Conservation (phyloP, 108 stramenopile genomes). For the Thalassiosira profunda region DNA sequence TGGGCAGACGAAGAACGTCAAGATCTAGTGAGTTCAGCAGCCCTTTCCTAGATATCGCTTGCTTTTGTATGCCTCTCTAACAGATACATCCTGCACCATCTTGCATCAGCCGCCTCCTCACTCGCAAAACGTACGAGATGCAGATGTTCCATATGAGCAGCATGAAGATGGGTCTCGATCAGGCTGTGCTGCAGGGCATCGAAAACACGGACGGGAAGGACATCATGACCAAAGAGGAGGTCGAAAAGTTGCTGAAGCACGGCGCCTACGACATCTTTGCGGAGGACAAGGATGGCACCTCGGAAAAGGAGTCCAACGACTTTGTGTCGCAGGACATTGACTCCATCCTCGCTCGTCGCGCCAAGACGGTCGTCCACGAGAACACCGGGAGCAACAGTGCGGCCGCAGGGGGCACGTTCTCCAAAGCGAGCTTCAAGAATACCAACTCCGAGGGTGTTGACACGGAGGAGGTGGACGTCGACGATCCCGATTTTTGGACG, state of each 20-base stretch:
- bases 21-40: conserved; percentile 42
- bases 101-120: conserved; percentile 81
- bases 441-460: conserved; percentile 41
- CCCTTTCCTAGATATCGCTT: no score
- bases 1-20: conserved; percentile 96
- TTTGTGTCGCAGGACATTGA: conserved; percentile 90
- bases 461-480: conserved; percentile 48
- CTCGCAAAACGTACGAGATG: conserved; percentile 96
- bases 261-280: conserved; percentile 94
- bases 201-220: conserved; percentile 69
- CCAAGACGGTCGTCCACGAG: conserved; percentile 83
- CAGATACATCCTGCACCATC: neutral
- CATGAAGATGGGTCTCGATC: conserved; percentile 98
- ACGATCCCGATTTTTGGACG: conserved; percentile 97
- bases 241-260: conserved; percentile 79
- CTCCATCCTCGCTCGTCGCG: conserved; percentile 77
- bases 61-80: no score
- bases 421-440: conserved; percentile 91
- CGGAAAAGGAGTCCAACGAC: conserved; percentile 82
- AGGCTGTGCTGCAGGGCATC: conserved; percentile 96
- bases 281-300: conserved; percentile 83
- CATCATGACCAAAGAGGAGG: conserved; percentile 82
- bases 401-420: conserved; percentile 91
- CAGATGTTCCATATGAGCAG: conserved; percentile 98
- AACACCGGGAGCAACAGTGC: conserved; percentile 73